These are phyloP conservation scores for Torulaspora quercuum DNA, from an alignment of 805 yeast species.

Conservation along the genomic window DNA sequence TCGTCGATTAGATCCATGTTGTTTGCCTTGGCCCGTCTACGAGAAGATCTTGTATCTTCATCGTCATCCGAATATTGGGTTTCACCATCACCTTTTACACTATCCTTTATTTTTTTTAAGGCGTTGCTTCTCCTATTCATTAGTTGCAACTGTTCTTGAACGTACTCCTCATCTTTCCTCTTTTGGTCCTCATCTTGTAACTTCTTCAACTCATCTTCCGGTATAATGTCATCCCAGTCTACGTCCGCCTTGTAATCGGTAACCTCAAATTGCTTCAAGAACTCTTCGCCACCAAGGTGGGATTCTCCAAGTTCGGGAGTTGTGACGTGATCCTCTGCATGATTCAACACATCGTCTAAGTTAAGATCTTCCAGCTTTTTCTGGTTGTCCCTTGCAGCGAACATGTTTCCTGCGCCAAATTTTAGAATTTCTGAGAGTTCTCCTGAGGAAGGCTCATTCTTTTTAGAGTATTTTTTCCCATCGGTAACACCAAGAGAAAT, in stretches of 20 bases:
- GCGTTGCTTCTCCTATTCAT: constrained; percentile 78
- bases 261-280: constrained; percentile 93
- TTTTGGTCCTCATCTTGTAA: constrained; percentile 89
- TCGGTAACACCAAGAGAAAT: constrained; percentile 95
- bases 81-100: constrained; percentile 43
- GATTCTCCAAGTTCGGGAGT: constrained; percentile 96
- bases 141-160: constrained; percentile 87
- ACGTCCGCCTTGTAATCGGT: constrained; percentile 98
- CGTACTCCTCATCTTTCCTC: constrained; percentile 77
- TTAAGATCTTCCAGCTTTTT: constrained; percentile 92
- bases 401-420: constrained; percentile 99
- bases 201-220: constrained; percentile 84
- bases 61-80: constrained; percentile 41
- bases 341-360: constrained; percentile 90
- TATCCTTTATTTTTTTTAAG: constrained; percentile 51
- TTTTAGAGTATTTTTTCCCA: constrained; percentile 45
- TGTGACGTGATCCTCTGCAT: constrained; percentile 95
- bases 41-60: constrained; percentile 39
- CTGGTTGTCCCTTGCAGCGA: constrained; percentile 91
- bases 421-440: constrained; percentile 91
- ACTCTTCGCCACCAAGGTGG: constrained; percentile 98
- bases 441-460: constrained; percentile 72
- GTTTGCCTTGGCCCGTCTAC: constrained; percentile 39
- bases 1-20: constrained; percentile 66
- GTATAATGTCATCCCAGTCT: constrained; percentile 98